Percentiles rank a stretch among this genome's conserved stretches.
These are phyloP conservation scores for Ambrosiella beaveri DNA, from an alignment of 2,329 filamentous ascomycete species.

Conservation along the genomic window DNA sequence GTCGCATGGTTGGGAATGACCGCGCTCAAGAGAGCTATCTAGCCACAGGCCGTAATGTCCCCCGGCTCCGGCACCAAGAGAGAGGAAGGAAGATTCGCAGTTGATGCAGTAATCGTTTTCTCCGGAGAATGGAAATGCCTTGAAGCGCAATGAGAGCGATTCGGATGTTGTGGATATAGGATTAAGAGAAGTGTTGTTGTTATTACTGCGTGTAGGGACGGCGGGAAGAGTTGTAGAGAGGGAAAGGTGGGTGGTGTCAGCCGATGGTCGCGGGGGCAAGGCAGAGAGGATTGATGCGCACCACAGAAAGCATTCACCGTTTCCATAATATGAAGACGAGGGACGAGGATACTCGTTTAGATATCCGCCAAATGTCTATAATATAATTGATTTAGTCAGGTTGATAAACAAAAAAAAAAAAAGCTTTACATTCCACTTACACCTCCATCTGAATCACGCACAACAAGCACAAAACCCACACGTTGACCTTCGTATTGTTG, in stretches of 20 bases:
- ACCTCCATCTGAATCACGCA: conserved; percentile 58
- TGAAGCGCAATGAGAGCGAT: conserved; percentile 59
- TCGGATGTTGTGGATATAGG: conserved; percentile 14
- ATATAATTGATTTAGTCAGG: neutral
- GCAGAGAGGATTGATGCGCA: conserved; percentile 41
- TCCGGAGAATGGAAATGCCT: conserved; percentile 89
- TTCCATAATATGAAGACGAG: conserved; percentile 75
- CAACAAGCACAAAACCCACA: conserved; percentile 77
- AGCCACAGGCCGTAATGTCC: conserved; percentile 91
- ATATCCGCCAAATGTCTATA: conserved; percentile 74
- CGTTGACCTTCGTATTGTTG: conserved; percentile 48
- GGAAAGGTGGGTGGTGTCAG: conserved; percentile 30
- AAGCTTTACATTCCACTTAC: conserved; percentile 30
- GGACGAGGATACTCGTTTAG: conserved; percentile 77
- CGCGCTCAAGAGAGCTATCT: conserved; percentile 66
- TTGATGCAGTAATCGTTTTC: conserved; percentile 95
- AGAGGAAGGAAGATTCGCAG: conserved; percentile 71
- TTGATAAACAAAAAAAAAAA: neutral
- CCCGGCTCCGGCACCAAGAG: conserved; percentile 62
- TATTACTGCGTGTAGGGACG: conserved; percentile 14
- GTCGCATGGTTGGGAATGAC: conserved; percentile 65
- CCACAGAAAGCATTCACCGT: conserved; percentile 76
- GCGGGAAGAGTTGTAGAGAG: conserved; percentile 26
- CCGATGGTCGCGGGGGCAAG: conserved; percentile 33
- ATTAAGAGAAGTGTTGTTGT: conserved; percentile 6